Evolutionary conservation across 148 eudicot species (phyloP).

Genomic region (Chenopodium album): DNA sequence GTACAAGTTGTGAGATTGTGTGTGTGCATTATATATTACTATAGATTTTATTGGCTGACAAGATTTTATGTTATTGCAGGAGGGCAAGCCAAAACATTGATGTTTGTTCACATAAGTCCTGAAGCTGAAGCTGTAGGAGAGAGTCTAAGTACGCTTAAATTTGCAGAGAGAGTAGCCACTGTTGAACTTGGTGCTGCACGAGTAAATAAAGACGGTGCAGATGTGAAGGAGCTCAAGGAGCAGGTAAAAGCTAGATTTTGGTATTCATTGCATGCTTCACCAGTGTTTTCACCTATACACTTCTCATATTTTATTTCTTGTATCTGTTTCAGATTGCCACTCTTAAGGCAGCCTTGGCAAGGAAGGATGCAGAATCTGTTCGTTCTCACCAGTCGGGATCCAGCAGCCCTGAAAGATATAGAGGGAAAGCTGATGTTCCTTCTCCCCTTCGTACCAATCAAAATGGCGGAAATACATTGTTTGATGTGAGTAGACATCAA

Average conservation of each 20-base stretch:
- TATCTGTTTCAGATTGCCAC: slow-evolving; percentile 59
- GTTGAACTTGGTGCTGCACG: slow-evolving; percentile 98
- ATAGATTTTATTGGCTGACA: not conserved
- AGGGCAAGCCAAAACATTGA: slow-evolving; percentile 98
- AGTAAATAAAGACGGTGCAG: slow-evolving; percentile 73
- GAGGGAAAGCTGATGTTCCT: slow-evolving; percentile 39
- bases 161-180: slow-evolving; percentile 96
- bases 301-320: slow-evolving; percentile 16
- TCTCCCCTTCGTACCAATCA: slow-evolving; percentile 48
- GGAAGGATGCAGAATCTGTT: slow-evolving; percentile 58
- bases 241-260: slow-evolving; percentile 44
- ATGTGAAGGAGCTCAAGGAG: slow-evolving; percentile 93
- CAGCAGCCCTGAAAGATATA: slow-evolving; percentile 45
- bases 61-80: slow-evolving; percentile 42
- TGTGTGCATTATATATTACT: too few species aligned
- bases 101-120: slow-evolving; percentile 98
- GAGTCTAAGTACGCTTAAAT: slow-evolving; percentile 91
- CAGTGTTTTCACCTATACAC: slow-evolving; percentile 4
- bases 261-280: not conserved
- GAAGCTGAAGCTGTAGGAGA: slow-evolving; percentile 90
- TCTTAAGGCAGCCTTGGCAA: slow-evolving; percentile 84
- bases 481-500: slow-evolving; percentile 40
- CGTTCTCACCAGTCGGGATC: slow-evolving; percentile 38
- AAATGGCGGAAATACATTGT: slow-evolving; percentile 32
- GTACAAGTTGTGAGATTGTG: too few species aligned